phyloP scores from a whole-genome alignment of 2,329 filamentous ascomycete species.

The Verticillium longisporum region DNA sequence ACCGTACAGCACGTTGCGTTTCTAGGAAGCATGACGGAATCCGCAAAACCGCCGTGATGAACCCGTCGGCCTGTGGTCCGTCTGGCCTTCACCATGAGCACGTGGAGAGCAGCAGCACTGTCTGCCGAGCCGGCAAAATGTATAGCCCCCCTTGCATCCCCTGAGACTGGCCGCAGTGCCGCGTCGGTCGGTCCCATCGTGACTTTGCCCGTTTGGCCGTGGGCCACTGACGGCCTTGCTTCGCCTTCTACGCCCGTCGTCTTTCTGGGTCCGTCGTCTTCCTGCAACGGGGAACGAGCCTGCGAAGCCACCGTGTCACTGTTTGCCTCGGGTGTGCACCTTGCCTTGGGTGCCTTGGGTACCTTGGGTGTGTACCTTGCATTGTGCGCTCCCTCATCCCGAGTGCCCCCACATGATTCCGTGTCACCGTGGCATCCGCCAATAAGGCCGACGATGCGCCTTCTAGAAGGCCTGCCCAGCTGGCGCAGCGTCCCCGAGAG shows the following conservation, averaged over 20 bases:
- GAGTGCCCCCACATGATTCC: neutral
- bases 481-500: neutral
- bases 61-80: neutral
- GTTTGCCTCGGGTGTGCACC: too few species aligned
- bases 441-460: neutral
- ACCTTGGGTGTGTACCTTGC: neutral
- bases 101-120: too few species aligned
- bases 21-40: neutral
- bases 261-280: too few species aligned
- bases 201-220: neutral
- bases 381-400: neutral
- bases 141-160: neutral
- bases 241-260: neutral
- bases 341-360: too few species aligned
- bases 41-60: neutral
- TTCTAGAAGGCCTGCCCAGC: neutral
- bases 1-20: too few species aligned
- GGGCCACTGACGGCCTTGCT: neutral
- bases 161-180: neutral
- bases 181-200: neutral
- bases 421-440: neutral
- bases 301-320: too few species aligned
- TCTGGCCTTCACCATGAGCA: too few species aligned
- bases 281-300: too few species aligned
- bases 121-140: too few species aligned